These are phyloP conservation scores for Clitopilus hobsonii DNA, from an alignment of 768 basidiomycete genomes.

Conservation along the genomic window DNA sequence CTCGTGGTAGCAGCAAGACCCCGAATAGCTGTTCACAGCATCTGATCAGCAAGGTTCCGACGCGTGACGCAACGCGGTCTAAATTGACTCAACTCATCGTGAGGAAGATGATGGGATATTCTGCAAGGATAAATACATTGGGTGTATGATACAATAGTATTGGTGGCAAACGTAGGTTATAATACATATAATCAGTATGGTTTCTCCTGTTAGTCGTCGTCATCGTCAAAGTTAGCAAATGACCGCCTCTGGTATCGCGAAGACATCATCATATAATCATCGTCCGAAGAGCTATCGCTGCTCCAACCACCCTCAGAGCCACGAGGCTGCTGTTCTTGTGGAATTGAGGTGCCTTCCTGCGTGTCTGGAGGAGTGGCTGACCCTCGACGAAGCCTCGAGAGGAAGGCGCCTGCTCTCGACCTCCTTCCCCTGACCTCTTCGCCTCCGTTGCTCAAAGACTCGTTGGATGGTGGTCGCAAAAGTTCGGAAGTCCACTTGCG, in stretches of 20 bases:
- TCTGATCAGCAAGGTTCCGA: not conserved
- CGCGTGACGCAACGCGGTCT: not conserved
- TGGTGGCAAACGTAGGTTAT: no score
- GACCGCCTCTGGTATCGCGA: not conserved
- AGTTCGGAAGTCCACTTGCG: slow-evolving; percentile 45
- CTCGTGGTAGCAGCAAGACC: not conserved
- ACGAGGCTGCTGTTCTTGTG: slow-evolving; percentile 13
- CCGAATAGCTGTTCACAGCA: not conserved
- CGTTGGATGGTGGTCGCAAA: slow-evolving; percentile 17
- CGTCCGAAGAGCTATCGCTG: slow-evolving; percentile 58
- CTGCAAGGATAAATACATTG: no score
- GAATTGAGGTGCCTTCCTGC: slow-evolving; percentile 1
- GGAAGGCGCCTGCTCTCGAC: slow-evolving; percentile 25
- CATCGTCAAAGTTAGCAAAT: not conserved
- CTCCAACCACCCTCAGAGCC: slow-evolving; percentile 41
- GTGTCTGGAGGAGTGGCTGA: slow-evolving; percentile 25
- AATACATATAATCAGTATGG: not conserved
- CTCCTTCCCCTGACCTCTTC: not conserved
- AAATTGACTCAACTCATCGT: not conserved
- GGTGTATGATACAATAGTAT: not conserved
- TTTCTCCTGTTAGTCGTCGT: not conserved
- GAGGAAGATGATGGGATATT: no score
- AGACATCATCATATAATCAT: slow-evolving; percentile 8
- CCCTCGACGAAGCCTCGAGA: slow-evolving; percentile 36
- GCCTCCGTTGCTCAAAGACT: not conserved